phyloP scores from a whole-genome alignment of 1,284 basidiomycete species.

The Sporisorium scitamineum region DNA sequence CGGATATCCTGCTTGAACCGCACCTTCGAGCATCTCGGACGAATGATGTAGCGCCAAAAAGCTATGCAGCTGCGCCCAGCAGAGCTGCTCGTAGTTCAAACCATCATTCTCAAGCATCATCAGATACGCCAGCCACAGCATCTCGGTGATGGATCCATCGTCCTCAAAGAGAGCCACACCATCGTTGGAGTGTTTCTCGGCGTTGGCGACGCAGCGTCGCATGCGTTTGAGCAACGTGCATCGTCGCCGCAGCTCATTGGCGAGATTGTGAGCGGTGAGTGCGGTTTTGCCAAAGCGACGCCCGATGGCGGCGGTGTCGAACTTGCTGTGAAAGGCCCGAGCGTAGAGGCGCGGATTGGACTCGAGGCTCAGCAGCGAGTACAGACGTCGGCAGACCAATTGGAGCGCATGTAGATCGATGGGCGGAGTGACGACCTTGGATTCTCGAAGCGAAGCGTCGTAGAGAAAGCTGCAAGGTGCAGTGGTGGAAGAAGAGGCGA shows the following conservation, averaged over 20 bases:
- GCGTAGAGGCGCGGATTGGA: slow-evolving; percentile 62
- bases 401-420: slow-evolving; percentile 50
- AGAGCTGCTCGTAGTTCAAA: slow-evolving; percentile 51
- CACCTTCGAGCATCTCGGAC: slow-evolving; percentile 67
- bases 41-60: slow-evolving; percentile 63
- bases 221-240: slow-evolving; percentile 59
- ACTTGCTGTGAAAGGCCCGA: slow-evolving; percentile 58
- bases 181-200: background rate
- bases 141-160: slow-evolving; percentile 47
- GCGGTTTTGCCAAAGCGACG: slow-evolving; percentile 53
- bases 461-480: slow-evolving; percentile 42
- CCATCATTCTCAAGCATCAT: slow-evolving; percentile 65
- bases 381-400: slow-evolving; percentile 48
- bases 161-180: slow-evolving; percentile 7
- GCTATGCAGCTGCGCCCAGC: slow-evolving; percentile 53
- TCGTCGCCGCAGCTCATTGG: slow-evolving; percentile 52
- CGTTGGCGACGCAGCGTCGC: slow-evolving; percentile 22
- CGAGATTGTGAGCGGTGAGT: slow-evolving; percentile 41
- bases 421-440: slow-evolving; percentile 49
- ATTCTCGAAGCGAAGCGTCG: slow-evolving; percentile 21
- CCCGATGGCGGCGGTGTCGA: slow-evolving; percentile 59
- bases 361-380: slow-evolving; percentile 48
- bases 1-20: slow-evolving; percentile 70
- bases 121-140: slow-evolving; percentile 62
- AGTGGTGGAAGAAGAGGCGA: slow-evolving; percentile 30